Evolutionary conservation across 1,284 basidiomycete species (phyloP), one percentile per base, ranked within the genome.

Genomic region (Boletellus deceptivus): DNA sequence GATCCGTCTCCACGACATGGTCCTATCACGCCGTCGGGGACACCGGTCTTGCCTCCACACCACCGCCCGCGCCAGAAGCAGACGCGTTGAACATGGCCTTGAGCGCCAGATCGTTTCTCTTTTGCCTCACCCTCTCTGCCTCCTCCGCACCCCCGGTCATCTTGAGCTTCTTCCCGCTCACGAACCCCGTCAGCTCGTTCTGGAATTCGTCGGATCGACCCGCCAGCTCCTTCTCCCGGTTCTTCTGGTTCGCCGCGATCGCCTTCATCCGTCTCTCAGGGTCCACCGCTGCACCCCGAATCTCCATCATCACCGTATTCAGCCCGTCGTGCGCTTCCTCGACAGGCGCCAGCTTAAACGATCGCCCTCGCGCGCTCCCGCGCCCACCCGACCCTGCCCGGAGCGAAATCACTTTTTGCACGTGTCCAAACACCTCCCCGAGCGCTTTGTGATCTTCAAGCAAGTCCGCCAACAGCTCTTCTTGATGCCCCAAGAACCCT

Each of bases 81-180:
- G 57, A 53, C 20, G 70, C 72, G 54, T 70, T 80, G 65, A 93
- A 93, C 91, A 97, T 95, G 29, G 88, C 88, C 72, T 87, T 91
- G 53, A 98, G 71, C 18, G 89, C 86, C 71, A 84, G 72, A 47
- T 95, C 93, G 63, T 89, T 91, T 65, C 84, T 77, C 65, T 83
- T 82, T 75, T 92, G 88, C 57, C 93, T 75, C 58, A 93, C 78
- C 42, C 94, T 76, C 71, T 97, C 94, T 14, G 77, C 80, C 74
- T 97, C 94, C 68, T 96, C 93, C 20, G 92, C 86, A 6, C 94
- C 94, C 41, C 94, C 94, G 18, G 93, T 98, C 89, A 93, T 89
- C 75, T 85, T 91, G 66, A 98, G 71, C 72, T 87, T 93, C 74
- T 89, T 89, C 49, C 84, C 82, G 2, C 73, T 77, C 41, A 97